Conservation (phyloP, 495 filamentous ascomycete species). For the Aspergillus homomorphus region DNA sequence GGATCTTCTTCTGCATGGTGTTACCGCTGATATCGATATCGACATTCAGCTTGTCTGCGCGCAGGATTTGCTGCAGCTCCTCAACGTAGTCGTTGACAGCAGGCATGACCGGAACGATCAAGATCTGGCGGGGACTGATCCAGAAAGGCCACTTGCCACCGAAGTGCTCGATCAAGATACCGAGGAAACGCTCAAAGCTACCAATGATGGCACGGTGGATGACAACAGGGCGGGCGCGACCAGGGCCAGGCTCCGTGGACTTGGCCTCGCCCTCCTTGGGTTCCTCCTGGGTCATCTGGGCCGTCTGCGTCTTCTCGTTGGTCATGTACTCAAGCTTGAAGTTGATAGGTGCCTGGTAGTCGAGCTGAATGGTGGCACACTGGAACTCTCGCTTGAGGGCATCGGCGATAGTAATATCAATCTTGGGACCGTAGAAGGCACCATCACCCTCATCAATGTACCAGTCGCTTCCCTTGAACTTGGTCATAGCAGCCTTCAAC, state of each 20-base stretch:
- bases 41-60: slow-evolving; percentile 61
- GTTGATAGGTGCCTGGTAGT: slow-evolving; percentile 86
- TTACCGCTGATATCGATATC: slow-evolving; percentile 89
- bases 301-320: slow-evolving; percentile 52
- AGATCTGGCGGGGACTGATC: slow-evolving; percentile 87
- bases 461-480: slow-evolving; percentile 79
- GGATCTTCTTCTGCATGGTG: slow-evolving; percentile 95
- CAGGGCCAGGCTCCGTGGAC: slow-evolving; percentile 44
- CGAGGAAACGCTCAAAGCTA: slow-evolving; percentile 91
- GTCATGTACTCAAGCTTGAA: slow-evolving; percentile 84
- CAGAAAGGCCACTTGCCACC: slow-evolving; percentile 98
- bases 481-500: slow-evolving; percentile 70
- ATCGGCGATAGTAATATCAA: slow-evolving; percentile 88
- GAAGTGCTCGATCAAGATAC: slow-evolving; percentile 91
- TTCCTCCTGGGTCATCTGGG: slow-evolving; percentile 36
- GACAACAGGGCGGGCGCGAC: slow-evolving; percentile 90
- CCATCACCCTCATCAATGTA: slow-evolving; percentile 89
- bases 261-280: slow-evolving; percentile 36
- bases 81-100: slow-evolving; percentile 78
- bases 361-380: slow-evolving; percentile 96
- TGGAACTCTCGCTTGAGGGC: slow-evolving; percentile 75
- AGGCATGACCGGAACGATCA: slow-evolving; percentile 89
- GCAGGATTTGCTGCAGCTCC: slow-evolving; percentile 66
- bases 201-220: slow-evolving; percentile 95
- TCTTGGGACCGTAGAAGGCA: slow-evolving; percentile 96